These are phyloP conservation scores for Nasturtium officinale DNA, from an alignment of 345 rosid genomes.

Conservation along the genomic window DNA sequence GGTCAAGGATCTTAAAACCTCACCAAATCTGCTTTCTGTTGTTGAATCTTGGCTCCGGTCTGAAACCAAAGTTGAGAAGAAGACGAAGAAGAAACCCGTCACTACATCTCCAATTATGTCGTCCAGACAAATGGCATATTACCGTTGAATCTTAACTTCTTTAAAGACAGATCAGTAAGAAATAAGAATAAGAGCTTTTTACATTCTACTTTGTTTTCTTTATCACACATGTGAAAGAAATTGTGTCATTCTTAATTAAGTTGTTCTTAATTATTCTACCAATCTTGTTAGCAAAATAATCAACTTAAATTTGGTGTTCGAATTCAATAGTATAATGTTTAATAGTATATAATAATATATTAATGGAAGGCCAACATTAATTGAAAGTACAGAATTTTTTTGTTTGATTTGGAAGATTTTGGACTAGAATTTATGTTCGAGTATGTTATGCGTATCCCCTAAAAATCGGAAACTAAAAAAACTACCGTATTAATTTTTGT, in stretches of 20 bases:
- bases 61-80: constrained; percentile 71
- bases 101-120: constrained; percentile 59
- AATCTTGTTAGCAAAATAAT: neutral
- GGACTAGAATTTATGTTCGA: too few relatives aligned
- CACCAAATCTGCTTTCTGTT: constrained; percentile 76
- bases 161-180: constrained; percentile 8
- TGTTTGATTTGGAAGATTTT: too few relatives aligned
- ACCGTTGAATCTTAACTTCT: constrained; percentile 50
- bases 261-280: neutral
- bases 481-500: neutral
- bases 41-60: constrained; percentile 90
- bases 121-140: constrained; percentile 96
- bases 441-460: too few relatives aligned
- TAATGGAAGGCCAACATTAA: too few relatives aligned
- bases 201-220: neutral
- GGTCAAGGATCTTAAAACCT: constrained; percentile 59
- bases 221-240: neutral
- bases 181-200: neutral
- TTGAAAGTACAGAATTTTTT: too few relatives aligned
- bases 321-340: too few relatives aligned
- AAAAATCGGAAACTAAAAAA: neutral
- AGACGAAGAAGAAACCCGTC: constrained; percentile 46
- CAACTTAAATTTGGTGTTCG: too few relatives aligned
- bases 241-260: neutral
- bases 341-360: too few relatives aligned